Conservation (phyloP, 2,329 filamentous ascomycete species). For the Ilyonectria robusta region DNA sequence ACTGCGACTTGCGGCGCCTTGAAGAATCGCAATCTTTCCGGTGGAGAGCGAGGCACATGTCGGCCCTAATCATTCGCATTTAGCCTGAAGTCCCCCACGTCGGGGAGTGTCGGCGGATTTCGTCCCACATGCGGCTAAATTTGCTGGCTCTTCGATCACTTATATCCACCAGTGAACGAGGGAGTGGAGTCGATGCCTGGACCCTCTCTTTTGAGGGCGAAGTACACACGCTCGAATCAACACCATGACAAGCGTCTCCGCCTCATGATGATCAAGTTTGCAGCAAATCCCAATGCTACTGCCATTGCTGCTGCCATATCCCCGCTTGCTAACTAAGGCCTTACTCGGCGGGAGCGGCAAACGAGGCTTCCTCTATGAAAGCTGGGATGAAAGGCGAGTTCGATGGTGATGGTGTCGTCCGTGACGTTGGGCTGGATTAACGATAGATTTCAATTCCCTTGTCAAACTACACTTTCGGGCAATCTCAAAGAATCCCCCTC, state of each 20-base stretch:
- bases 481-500: slow-evolving; percentile 35
- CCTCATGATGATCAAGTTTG: neutral
- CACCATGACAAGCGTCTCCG: slow-evolving; percentile 2
- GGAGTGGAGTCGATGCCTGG: slow-evolving; percentile 8
- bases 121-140: slow-evolving; percentile 46
- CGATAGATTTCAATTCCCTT: slow-evolving; percentile 32
- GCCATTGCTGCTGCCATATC: neutral
- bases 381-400: slow-evolving; percentile 1
- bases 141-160: slow-evolving; percentile 25
- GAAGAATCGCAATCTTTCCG: neutral
- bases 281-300: neutral
- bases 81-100: slow-evolving; percentile 42
- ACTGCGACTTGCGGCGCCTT: neutral
- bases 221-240: slow-evolving; percentile 10
- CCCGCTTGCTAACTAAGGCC: neutral
- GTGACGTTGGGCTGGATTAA: slow-evolving; percentile 26
- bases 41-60: neutral
- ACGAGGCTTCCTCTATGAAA: neutral
- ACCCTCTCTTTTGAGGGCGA: neutral
- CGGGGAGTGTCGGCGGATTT: slow-evolving; percentile 37
- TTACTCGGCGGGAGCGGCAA: neutral
- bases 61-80: slow-evolving; percentile 30
- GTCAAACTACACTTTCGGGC: slow-evolving; percentile 8
- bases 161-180: slow-evolving; percentile 9
- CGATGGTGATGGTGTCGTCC: slow-evolving; percentile 5